A percentile compares a stretch with the other conserved stretches of the same genome.
Conservation (phyloP, 768 basidiomycete genomes). For the Lactarius evosmus region DNA sequence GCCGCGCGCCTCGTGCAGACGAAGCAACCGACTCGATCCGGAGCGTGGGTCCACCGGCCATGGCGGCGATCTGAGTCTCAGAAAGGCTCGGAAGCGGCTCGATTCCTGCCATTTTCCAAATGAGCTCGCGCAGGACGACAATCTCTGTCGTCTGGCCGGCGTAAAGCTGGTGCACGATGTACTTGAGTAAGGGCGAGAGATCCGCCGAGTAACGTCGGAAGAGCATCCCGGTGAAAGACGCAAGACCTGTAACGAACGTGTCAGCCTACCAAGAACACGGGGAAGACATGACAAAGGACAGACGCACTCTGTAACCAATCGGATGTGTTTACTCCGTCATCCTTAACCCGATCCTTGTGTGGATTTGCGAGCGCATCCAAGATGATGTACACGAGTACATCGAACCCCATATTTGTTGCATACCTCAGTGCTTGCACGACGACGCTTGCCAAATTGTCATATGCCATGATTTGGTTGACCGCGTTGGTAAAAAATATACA, state of each 20-base stretch:
- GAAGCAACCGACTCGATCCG: constrained; percentile 89
- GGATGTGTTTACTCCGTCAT: constrained; percentile 85
- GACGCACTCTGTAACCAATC: constrained; percentile 90
- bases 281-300: constrained; percentile 13
- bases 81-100: constrained; percentile 87
- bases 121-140: constrained; percentile 86
- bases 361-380: constrained; percentile 86
- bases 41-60: constrained; percentile 86
- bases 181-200: constrained; percentile 78
- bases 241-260: constrained; percentile 57
- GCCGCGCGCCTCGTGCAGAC: constrained; percentile 64
- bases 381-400: constrained; percentile 84
- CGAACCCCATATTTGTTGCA: constrained; percentile 90
- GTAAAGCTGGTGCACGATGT: constrained; percentile 87
- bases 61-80: constrained; percentile 82
- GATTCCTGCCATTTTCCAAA: constrained; percentile 94
- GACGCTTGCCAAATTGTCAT: constrained; percentile 88
- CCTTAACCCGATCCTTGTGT: constrained; percentile 76
- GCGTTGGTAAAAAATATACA: constrained; percentile 86
- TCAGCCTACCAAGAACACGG: constrained; percentile 13
- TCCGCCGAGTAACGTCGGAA: constrained; percentile 85
- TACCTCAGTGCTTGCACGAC: constrained; percentile 88
- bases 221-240: constrained; percentile 90
- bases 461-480: constrained; percentile 92
- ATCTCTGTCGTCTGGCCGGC: constrained; percentile 83